phyloP scores from a whole-genome alignment of 495 filamentous ascomycete species.

The Aspergillus asperescens region DNA sequence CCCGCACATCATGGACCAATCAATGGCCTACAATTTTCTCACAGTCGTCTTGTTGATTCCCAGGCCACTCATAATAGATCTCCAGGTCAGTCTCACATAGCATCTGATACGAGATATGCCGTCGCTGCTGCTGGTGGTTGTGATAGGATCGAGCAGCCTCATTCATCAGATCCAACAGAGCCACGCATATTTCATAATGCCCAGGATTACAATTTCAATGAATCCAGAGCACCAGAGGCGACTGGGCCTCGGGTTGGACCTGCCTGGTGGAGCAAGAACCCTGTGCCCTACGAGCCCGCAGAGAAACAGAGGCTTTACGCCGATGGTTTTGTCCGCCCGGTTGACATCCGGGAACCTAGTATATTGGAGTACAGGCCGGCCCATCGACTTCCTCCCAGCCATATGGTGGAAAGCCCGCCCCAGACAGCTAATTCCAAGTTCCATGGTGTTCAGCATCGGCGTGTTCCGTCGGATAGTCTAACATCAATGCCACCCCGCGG shows the following conservation, averaged over 20 bases:
- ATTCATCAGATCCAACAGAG: constrained; percentile 5
- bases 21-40: constrained; percentile 9
- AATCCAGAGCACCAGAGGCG: constrained; percentile 8
- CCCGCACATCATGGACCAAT: constrained; percentile 16
- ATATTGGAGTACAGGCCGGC: constrained; percentile 21
- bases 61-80: constrained; percentile 3
- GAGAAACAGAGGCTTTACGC: constrained; percentile 30
- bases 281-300: constrained; percentile 15
- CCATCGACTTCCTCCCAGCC: constrained; percentile 14
- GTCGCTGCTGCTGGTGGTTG: constrained; percentile 16
- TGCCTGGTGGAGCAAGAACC: constrained; percentile 13
- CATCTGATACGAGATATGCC: constrained; percentile 14
- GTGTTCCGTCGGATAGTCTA: constrained; percentile 15
- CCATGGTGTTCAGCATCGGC: constrained; percentile 13
- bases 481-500: constrained; percentile 10
- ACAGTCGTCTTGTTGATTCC: constrained; percentile 10
- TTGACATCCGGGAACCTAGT: constrained; percentile 28
- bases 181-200: constrained; percentile 19
- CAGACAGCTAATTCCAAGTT: constrained; percentile 16
- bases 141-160: constrained; percentile 12
- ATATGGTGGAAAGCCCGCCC: constrained; percentile 13
- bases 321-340: constrained; percentile 35
- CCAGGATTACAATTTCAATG: constrained; percentile 19
- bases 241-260: constrained; percentile 9
- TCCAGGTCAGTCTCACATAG: constrained; percentile 4